Evolutionary conservation across 108 stramenopile species (phyloP).

Genomic region (Cyclotella choctawhatcheeana): DNA sequence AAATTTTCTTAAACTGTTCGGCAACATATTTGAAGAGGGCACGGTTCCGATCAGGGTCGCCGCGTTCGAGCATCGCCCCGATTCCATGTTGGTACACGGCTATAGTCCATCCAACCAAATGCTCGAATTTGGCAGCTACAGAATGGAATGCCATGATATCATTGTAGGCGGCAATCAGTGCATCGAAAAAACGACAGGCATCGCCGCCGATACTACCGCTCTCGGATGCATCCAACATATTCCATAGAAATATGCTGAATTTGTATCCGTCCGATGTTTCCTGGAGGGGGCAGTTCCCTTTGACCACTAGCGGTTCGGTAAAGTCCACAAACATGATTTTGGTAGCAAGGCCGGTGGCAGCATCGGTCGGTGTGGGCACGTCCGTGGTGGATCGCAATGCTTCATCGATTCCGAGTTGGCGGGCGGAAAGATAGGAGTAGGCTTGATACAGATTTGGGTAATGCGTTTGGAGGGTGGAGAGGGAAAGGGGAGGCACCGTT

Average conservation of each 20-base stretch:
- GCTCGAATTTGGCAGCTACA: slow-evolving; percentile 1
- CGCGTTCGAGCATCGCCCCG: not conserved
- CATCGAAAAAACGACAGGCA: slow-evolving; percentile 24
- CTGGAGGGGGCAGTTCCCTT: not conserved
- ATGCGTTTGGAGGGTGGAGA: slow-evolving; percentile 13
- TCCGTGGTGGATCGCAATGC: slow-evolving; percentile 3
- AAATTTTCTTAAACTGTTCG: slow-evolving; percentile 18
- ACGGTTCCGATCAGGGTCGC: slow-evolving; percentile 23
- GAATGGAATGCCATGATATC: slow-evolving; percentile 9
- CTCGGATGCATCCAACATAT: slow-evolving; percentile 16
- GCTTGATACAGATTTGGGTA: slow-evolving; percentile 12
- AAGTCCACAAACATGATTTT: slow-evolving; percentile 21
- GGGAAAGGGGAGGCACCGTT: slow-evolving; percentile 14
- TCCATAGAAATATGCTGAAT: slow-evolving; percentile 21
- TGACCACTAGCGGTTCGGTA: slow-evolving; percentile 5
- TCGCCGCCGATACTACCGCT: slow-evolving; percentile 23
- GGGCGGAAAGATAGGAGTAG: slow-evolving; percentile 11
- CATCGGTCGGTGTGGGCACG: not conserved
- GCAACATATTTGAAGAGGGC: slow-evolving; percentile 23
- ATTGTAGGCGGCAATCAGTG: slow-evolving; percentile 8
- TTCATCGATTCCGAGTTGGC: not conserved
- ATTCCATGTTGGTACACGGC: slow-evolving; percentile 12
- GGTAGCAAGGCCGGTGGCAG: slow-evolving; percentile 16
- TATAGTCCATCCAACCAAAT: slow-evolving; percentile 17
- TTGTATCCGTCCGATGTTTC: slow-evolving; percentile 21